phyloP scores from a whole-genome alignment of 768 basidiomycete genomes.

The Mycena kentingensis region DNA sequence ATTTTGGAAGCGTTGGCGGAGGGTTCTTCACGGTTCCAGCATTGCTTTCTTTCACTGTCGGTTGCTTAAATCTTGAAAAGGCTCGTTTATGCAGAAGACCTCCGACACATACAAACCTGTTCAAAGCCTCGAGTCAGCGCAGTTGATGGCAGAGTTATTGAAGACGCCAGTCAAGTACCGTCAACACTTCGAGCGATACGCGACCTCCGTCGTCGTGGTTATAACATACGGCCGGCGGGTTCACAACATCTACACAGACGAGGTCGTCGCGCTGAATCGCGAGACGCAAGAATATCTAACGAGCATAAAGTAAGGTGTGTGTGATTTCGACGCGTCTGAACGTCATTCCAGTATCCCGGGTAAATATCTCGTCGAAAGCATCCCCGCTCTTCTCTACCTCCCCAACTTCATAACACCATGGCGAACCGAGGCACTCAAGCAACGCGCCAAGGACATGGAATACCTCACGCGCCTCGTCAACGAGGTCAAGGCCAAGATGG shows the following conservation, averaged over 20 bases:
- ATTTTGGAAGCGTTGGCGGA: conserved; percentile 50
- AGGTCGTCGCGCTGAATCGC: conserved; percentile 37
- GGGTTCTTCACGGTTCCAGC: conserved; percentile 43
- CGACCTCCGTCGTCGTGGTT: conserved; percentile 47
- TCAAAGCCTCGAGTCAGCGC: conserved; percentile 49
- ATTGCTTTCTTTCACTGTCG: no score
- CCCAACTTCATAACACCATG: conserved; percentile 29
- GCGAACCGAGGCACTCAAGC: conserved; percentile 19
- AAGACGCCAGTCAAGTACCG: conserved; percentile 38
- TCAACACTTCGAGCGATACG: conserved; percentile 38
- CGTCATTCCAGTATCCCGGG: conserved; percentile 42
- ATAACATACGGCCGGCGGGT: conserved; percentile 47
- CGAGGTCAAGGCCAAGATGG: conserved; percentile 46
- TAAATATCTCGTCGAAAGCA: conserved; percentile 50
- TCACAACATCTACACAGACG: conserved; percentile 44
- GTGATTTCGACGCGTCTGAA: neutral
- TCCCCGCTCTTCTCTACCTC: conserved; percentile 49
- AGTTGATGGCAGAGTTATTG: conserved; percentile 44
- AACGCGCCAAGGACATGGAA: conserved; percentile 38
- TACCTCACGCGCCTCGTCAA: conserved; percentile 42
- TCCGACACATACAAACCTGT: conserved; percentile 45
- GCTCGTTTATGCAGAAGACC: conserved; percentile 33
- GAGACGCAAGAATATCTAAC: conserved; percentile 14
- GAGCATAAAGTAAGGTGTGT: conserved; percentile 36
- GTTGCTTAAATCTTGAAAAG: neutral